phyloP scores from a whole-genome alignment of 2,329 filamentous ascomycete genomes.

The Stemphylium beticola region DNA sequence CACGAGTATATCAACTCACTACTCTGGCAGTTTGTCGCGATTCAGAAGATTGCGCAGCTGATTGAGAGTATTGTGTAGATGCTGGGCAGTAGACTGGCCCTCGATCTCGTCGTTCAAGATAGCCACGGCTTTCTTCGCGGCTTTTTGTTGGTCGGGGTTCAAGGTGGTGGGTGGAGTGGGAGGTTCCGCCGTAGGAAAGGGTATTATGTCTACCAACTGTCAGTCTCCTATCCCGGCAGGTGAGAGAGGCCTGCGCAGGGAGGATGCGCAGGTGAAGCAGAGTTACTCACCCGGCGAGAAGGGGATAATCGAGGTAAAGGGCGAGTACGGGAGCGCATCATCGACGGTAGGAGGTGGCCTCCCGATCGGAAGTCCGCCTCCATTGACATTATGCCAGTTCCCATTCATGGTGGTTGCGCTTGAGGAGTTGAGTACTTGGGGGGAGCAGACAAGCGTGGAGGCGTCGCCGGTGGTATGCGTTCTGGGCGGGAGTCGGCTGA shows the following conservation, averaged over 20 bases:
- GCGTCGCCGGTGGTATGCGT: slow-evolving; percentile 2
- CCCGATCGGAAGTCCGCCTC: slow-evolving; percentile 43
- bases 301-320: slow-evolving; percentile 79
- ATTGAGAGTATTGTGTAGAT: slow-evolving; percentile 73
- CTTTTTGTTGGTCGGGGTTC: slow-evolving; percentile 54
- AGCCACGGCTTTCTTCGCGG: slow-evolving; percentile 63
- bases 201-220: slow-evolving; percentile 52
- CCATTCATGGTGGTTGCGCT: slow-evolving; percentile 34
- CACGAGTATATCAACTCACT: slow-evolving; percentile 55
- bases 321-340: slow-evolving; percentile 81
- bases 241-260: slow-evolving; percentile 23
- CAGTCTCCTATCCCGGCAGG: slow-evolving; percentile 18
- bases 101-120: slow-evolving; percentile 74
- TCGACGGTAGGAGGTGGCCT: slow-evolving; percentile 62
- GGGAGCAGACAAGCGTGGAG: neutral
- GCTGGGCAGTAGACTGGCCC: slow-evolving; percentile 65
- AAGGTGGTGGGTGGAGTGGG: slow-evolving; percentile 48
- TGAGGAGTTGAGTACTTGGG: slow-evolving; percentile 9
- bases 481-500: slow-evolving; percentile 3
- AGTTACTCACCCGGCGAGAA: slow-evolving; percentile 71
- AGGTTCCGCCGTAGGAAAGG: slow-evolving; percentile 52
- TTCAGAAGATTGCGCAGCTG: slow-evolving; percentile 78
- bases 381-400: slow-evolving; percentile 43
- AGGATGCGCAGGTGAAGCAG: slow-evolving; percentile 23
- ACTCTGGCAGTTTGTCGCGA: slow-evolving; percentile 72